Evolutionary conservation across 1,139 yeast genomes (phyloP).

Genomic region (Pichia sp.): DNA sequence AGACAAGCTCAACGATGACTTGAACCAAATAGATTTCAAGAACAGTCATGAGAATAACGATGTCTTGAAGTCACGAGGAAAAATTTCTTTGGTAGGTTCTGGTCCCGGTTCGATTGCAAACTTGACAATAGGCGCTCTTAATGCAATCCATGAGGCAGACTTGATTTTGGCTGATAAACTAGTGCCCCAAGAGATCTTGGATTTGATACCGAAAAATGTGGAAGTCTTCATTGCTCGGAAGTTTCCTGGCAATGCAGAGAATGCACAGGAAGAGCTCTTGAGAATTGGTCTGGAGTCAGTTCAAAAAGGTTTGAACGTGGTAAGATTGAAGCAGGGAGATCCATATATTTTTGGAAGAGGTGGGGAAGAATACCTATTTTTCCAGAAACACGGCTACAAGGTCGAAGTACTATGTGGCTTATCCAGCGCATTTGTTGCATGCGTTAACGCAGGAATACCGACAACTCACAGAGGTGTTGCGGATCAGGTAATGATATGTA

Average conservation of each 20-base stretch:
- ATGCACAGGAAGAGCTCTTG: conserved; percentile 82
- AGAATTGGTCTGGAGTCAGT: conserved; percentile 64
- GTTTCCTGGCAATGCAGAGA: conserved; percentile 95
- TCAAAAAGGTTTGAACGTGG: conserved; percentile 66
- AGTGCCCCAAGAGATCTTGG: conserved; percentile 84
- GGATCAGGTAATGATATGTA: conserved; percentile 87
- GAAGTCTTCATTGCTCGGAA: conserved; percentile 86
- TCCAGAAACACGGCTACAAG: conserved; percentile 58
- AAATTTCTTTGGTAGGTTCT: conserved; percentile 79
- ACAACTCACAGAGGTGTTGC: conserved; percentile 92
- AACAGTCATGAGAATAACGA: background rate
- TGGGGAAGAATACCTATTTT: conserved; percentile 81
- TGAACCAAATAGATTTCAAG: conserved; percentile 8
- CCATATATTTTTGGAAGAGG: conserved; percentile 97
- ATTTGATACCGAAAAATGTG: conserved; percentile 69
- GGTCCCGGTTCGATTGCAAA: conserved; percentile 91
- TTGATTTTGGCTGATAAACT: conserved; percentile 83
- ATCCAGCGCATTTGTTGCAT: conserved; percentile 87
- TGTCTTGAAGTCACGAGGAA: conserved; percentile 36
- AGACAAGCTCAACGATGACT: conserved; percentile 47
- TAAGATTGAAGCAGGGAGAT: conserved; percentile 92
- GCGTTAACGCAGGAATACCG: conserved; percentile 79
- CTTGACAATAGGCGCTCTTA: conserved; percentile 79
- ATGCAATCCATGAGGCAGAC: conserved; percentile 79
- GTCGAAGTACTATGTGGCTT: conserved; percentile 84